Evolutionary conservation across 495 filamentous ascomycete species (phyloP).

Genomic region (Viridothelium virens): DNA sequence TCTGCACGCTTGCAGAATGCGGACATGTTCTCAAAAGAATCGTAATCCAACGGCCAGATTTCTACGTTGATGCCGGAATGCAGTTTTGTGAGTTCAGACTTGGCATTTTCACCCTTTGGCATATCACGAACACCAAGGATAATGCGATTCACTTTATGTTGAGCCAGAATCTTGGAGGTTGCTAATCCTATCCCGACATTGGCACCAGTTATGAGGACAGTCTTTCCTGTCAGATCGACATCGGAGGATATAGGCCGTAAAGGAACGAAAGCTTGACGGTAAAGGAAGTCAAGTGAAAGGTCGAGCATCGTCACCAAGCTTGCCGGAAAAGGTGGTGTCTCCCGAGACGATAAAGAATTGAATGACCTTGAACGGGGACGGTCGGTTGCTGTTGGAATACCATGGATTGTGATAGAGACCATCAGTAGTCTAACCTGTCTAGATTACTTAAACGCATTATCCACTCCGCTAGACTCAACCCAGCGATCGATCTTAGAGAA

Average conservation of each 20-base stretch:
- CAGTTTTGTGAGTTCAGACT: not conserved
- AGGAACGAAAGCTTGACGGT: not conserved
- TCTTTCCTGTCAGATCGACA: conserved; percentile 1
- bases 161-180: conserved; percentile 18
- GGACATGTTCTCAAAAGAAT: conserved; percentile 23
- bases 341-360: not conserved
- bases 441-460: too few relatives aligned
- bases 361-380: not conserved
- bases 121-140: conserved; percentile 21
- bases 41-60: conserved; percentile 30
- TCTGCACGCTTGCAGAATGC: conserved; percentile 22
- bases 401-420: too few relatives aligned
- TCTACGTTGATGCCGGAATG: conserved; percentile 18
- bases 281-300: conserved; percentile 1
- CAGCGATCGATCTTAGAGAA: too few relatives aligned
- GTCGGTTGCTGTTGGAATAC: not conserved
- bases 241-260: not conserved
- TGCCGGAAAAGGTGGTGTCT: not conserved
- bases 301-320: not conserved
- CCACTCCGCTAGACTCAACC: too few relatives aligned
- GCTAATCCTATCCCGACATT: conserved; percentile 21
- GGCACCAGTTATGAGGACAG: conserved; percentile 20
- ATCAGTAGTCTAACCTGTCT: too few relatives aligned
- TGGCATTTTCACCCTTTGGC: conserved; percentile 22
- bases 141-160: conserved; percentile 13